phyloP scores from a whole-genome alignment of 2,329 filamentous ascomycete species.

The Apiospora phragmitis region DNA sequence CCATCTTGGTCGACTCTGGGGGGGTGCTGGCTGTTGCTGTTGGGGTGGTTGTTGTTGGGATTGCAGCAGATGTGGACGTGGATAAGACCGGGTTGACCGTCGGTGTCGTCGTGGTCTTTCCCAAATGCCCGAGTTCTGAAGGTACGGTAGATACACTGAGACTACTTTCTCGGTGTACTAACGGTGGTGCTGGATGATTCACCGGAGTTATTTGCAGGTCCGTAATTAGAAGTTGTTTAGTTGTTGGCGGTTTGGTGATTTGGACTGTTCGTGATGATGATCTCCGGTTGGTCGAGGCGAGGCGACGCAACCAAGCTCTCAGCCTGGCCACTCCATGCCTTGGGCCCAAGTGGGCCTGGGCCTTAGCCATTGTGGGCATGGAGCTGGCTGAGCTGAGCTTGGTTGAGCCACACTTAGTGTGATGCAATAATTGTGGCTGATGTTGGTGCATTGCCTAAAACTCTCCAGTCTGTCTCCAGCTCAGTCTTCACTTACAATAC shows the following conservation, averaged over 20 bases:
- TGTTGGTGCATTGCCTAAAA: background rate
- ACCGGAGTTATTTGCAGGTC: background rate
- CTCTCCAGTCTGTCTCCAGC: background rate
- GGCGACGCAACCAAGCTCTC: constrained; percentile 13
- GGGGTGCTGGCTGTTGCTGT: background rate
- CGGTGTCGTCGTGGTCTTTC: background rate
- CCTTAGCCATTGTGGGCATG: background rate
- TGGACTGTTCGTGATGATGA: background rate
- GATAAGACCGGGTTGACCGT: background rate
- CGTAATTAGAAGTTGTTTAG: background rate
- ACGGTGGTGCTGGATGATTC: background rate
- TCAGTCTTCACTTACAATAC: background rate
- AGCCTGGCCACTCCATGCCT: constrained; percentile 9
- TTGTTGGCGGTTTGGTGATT: background rate
- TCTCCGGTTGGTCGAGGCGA: background rate
- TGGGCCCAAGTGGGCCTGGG: background rate
- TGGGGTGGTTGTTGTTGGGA: constrained; percentile 12
- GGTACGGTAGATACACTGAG: background rate
- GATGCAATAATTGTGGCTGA: background rate
- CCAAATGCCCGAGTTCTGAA: background rate
- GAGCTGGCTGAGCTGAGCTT: background rate
- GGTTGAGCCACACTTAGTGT: background rate
- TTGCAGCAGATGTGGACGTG: background rate
- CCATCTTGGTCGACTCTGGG: constrained; percentile 36
- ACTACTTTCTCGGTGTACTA: background rate